Evolutionary conservation across 257 asterid species (phyloP).

Genomic region (Solanum sparsipilum): DNA sequence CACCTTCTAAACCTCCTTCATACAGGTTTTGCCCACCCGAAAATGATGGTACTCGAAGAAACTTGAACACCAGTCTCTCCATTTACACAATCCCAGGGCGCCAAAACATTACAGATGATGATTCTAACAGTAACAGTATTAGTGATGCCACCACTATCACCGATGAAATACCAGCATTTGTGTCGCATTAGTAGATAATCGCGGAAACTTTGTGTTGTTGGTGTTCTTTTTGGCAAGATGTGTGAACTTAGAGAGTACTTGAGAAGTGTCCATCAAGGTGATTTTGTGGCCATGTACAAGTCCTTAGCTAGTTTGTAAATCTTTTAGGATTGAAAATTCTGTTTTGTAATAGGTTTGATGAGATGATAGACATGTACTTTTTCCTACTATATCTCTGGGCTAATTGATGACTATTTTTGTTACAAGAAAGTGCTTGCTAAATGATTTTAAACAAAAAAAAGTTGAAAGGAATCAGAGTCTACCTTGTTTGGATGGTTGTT

Average conservation of each 20-base stretch:
- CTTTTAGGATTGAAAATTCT: neutral
- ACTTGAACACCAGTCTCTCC: conserved; percentile 40
- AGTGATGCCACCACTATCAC: conserved; percentile 56
- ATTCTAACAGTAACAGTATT: conserved; percentile 27
- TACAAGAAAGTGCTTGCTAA: neutral
- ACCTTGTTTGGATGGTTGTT: too few relatives aligned
- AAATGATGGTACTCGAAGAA: conserved; percentile 14
- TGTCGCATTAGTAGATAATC: neutral
- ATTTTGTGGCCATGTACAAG: neutral
- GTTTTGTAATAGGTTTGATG: neutral
- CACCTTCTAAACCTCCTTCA: neutral
- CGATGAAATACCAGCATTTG: conserved; percentile 22
- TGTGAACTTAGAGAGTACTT: neutral
- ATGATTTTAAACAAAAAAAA: neutral
- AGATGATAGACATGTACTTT: neutral
- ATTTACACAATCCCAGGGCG: conserved; percentile 18
- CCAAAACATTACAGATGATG: neutral
- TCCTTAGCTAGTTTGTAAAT: neutral
- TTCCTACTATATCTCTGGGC: neutral
- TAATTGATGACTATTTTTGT: neutral
- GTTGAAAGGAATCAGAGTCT: neutral
- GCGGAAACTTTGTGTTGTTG: neutral
- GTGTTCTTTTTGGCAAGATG: neutral
- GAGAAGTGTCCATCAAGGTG: neutral
- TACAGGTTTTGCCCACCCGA: neutral